Evolutionary conservation across 768 basidiomycete genomes (phyloP).

Genomic region (Favolaschia claudopus): DNA sequence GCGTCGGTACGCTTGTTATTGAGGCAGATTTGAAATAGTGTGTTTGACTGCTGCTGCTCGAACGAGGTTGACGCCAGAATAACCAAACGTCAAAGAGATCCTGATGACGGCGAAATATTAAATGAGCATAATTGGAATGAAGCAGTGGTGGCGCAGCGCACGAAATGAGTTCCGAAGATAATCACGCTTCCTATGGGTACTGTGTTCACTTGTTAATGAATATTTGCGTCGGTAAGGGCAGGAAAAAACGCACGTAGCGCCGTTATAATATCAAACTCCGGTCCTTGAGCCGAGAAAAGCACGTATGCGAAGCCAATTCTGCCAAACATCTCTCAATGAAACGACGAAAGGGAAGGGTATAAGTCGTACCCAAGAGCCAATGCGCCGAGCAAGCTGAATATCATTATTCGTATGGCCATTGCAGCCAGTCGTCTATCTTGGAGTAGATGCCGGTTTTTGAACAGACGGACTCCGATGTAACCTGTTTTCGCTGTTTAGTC

Average conservation of each 20-base stretch:
- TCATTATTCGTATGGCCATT: constrained; percentile 38
- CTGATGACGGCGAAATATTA: background rate
- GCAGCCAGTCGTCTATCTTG: background rate
- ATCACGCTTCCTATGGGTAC: constrained; percentile 6
- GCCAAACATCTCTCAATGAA: background rate
- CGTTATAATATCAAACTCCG: constrained; percentile 20
- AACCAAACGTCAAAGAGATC: constrained; percentile 21
- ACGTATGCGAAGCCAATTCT: constrained; percentile 24
- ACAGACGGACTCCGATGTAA: constrained; percentile 33
- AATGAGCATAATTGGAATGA: background rate
- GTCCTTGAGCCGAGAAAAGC: constrained; percentile 11
- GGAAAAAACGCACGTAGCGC: constrained; percentile 6
- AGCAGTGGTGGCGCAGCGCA: background rate
- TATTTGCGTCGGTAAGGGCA: background rate
- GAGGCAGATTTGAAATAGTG: constrained; percentile 1
- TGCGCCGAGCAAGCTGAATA: constrained; percentile 38
- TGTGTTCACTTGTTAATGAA: background rate
- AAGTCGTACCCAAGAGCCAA: constrained; percentile 34
- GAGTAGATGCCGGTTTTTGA: constrained; percentile 30
- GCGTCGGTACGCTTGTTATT: background rate
- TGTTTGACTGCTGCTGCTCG: background rate
- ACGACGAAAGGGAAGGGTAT: background rate
- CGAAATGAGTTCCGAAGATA: constrained; percentile 21
- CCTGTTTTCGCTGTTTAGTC: constrained; percentile 11
- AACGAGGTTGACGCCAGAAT: background rate